A percentile compares a stretch with the other conserved stretches of the same genome.
Conservation (phyloP, 2,329 filamentous ascomycete species). For the Sporothrix inflata region DNA sequence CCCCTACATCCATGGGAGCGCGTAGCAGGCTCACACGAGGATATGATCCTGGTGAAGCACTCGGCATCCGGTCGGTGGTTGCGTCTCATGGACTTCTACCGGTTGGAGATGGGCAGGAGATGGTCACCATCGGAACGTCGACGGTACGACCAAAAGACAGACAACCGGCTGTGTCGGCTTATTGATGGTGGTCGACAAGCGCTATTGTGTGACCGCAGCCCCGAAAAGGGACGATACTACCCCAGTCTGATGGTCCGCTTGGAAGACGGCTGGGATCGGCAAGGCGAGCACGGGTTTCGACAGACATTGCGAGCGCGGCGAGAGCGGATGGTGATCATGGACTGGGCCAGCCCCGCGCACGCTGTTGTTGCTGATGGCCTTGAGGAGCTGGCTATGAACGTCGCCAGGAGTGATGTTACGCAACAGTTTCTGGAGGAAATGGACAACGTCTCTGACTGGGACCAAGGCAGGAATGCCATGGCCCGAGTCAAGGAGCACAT, state of each 20-base stretch:
- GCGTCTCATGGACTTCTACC: conserved; percentile 23
- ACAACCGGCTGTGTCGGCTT: conserved; percentile 12
- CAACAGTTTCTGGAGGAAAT: not conserved
- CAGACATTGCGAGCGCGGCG: not conserved
- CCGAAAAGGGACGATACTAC: not conserved
- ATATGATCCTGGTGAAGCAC: not conserved
- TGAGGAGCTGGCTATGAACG: not conserved
- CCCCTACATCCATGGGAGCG: conserved; percentile 23
- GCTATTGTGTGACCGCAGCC: not conserved
- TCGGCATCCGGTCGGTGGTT: conserved; percentile 7
- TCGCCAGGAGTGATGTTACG: not conserved
- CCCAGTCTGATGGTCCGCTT: not conserved
- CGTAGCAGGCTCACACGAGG: not conserved
- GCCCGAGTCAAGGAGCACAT: not conserved
- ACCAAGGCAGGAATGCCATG: not conserved
- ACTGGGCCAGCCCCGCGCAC: not conserved
- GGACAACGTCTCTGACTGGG: not conserved
- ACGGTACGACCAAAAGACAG: not conserved
- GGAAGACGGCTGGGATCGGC: not conserved
- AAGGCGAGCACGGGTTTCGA: not conserved
- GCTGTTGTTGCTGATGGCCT: not conserved
- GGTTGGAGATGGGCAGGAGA: not conserved
- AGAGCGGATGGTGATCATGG: conserved; percentile 10
- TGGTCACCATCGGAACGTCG: conserved; percentile 14
- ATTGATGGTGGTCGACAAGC: conserved; percentile 10